Evolutionary conservation across 495 filamentous ascomycete species (phyloP), one percentile per base, ranked within the genome.

Genomic region (Saxophila tyrrhenica): DNA sequence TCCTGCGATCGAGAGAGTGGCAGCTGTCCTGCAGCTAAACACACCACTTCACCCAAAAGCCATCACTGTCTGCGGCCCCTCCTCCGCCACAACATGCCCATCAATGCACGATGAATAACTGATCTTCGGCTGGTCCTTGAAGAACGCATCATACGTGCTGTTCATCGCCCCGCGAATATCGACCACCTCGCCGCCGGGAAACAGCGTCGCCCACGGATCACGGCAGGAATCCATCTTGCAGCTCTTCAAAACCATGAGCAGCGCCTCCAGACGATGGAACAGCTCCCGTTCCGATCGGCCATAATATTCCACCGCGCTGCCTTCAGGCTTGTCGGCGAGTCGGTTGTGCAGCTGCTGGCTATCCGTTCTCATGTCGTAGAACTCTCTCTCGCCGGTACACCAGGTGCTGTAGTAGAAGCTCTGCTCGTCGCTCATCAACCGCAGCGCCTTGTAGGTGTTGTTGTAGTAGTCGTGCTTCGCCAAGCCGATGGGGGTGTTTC

Each of bases 191-290:
- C 74, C 75, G 0, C 62, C 63, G 0, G 78, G 78, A 39, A 85
- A 81, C 0, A 85, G 70, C 0, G 73, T 70, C 42, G 69, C 58
- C 82, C 81, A 86, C 0, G 82, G 82, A 9, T 73, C 48, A 11
- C 74, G 70, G 58, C 82, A 85, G 0, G 74, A 75, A 29, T 55
- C 50, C 2, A 72, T 74, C 57, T 79, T 73, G 69, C 82, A 86
- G 2, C 78, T 79, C 62, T 86, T 84, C 29, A 83, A 67, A 2
- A 85, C 78, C 23, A 85, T 70, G 1, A 85, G 70, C 1, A 85
- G 67, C 1, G 79, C 72, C 60, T 86, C 81, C 0, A 85, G 66
- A 2, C 81, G 76, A 20, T 23, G 3, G 45, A 48, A 23, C 9
- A 48, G 9, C 24, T 48, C 20, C 10, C 10, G 9, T 25, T 48